Percentiles rank a stretch among this genome's conserved stretches.
phyloP scores from a whole-genome alignment of 2,329 filamentous ascomycete genomes.

The Neopestalotiopsis rosae region DNA sequence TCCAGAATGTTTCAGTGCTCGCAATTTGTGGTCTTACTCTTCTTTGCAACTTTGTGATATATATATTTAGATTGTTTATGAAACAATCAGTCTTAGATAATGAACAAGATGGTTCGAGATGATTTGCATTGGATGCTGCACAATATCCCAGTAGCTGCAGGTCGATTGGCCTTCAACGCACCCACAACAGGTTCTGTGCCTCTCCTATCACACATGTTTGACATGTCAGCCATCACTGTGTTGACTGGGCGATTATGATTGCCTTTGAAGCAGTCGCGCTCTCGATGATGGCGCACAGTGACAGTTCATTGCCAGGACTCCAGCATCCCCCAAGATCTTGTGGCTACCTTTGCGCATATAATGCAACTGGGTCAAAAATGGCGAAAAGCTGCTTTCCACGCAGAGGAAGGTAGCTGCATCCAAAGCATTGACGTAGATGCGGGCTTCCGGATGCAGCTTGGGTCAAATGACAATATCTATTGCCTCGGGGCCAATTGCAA shows the following conservation, averaged over 20 bases:
- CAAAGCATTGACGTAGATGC: constrained; percentile 47
- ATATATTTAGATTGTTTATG: neutral
- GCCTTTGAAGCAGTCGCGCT: constrained; percentile 6
- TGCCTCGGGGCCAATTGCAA: constrained; percentile 10
- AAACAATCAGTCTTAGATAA: neutral
- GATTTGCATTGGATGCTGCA: constrained; percentile 1
- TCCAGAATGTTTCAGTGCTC: neutral
- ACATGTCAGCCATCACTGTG: neutral
- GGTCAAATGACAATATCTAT: constrained; percentile 24
- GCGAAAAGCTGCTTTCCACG: neutral
- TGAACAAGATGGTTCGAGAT: neutral
- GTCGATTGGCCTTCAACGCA: neutral
- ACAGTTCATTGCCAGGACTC: neutral
- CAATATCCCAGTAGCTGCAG: neutral
- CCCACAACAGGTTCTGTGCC: neutral
- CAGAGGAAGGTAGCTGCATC: constrained; percentile 31
- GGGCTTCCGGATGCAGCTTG: constrained; percentile 32
- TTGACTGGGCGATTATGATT: neutral
- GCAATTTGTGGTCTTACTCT: neutral
- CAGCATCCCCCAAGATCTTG: neutral
- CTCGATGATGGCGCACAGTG: neutral
- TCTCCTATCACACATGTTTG: neutral
- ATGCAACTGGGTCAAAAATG: neutral
- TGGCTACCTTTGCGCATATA: neutral
- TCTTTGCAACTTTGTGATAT: neutral